These are phyloP conservation scores for Phylloporus rhodoxanthus DNA, from an alignment of 768 basidiomycete species.

Conservation along the genomic window DNA sequence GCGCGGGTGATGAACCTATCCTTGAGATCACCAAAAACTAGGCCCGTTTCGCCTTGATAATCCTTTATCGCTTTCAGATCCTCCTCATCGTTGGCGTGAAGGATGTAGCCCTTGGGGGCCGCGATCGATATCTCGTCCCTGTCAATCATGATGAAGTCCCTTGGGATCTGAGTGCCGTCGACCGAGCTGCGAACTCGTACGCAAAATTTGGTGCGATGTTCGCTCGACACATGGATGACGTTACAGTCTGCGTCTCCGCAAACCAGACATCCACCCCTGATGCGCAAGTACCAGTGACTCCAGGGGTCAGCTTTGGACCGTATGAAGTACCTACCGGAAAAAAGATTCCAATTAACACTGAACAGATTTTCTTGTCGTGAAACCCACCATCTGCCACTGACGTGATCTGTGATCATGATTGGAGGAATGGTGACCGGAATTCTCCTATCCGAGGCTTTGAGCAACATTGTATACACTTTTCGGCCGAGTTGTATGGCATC, in stretches of 20 bases:
- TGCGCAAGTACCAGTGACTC: constrained; percentile 1
- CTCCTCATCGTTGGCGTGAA: not conserved
- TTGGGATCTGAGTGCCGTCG: not conserved
- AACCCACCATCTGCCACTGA: not conserved
- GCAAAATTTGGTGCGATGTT: not conserved
- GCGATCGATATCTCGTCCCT: not conserved
- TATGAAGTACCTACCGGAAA: not conserved
- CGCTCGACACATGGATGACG: not conserved
- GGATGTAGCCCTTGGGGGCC: not conserved
- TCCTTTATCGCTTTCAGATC: not conserved
- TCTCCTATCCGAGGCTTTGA: not conserved
- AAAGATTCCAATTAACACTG: not conserved
- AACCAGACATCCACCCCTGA: not conserved
- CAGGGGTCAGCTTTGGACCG: not conserved
- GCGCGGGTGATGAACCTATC: not conserved
- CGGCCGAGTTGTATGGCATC: not conserved
- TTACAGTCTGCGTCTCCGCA: not conserved
- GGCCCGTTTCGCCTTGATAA: not conserved
- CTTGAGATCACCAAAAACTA: not conserved
- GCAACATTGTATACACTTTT: not conserved
- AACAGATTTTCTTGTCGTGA: not conserved
- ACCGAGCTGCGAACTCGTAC: not conserved
- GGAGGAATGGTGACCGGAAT: not conserved
- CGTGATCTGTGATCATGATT: not conserved
- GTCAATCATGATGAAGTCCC: not conserved